Evolutionary conservation across 805 yeast genomes (phyloP).

Genomic region (Saturnispora serradocipensis): DNA sequence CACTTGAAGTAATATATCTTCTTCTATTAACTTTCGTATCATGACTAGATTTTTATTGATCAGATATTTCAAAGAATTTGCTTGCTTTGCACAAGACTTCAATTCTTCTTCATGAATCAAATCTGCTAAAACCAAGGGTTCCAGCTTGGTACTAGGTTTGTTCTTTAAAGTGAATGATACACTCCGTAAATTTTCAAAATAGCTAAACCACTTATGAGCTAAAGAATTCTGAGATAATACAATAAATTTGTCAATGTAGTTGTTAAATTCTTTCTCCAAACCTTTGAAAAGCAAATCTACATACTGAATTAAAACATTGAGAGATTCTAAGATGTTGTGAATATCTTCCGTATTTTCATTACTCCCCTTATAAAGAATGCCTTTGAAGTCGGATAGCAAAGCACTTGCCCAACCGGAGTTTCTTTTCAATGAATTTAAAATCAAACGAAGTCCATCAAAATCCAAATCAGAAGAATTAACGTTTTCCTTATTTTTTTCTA

Average conservation of each 20-base stretch:
- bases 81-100: constrained; percentile 25
- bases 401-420: constrained; percentile 33
- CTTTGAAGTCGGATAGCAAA: constrained; percentile 27
- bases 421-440: constrained; percentile 31
- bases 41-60: constrained; percentile 19
- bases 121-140: constrained; percentile 23
- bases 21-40: constrained; percentile 29
- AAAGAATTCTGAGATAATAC: constrained; percentile 35
- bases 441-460: constrained; percentile 27
- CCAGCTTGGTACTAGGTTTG: constrained; percentile 7
- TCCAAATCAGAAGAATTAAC: constrained; percentile 26
- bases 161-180: constrained; percentile 20
- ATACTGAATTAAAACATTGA: constrained; percentile 44
- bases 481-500: constrained; percentile 12
- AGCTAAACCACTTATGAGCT: constrained; percentile 32
- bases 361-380: constrained; percentile 14
- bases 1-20: constrained; percentile 30
- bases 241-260: constrained; percentile 26
- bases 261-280: constrained; percentile 32
- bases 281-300: constrained; percentile 36
- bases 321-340: constrained; percentile 38
- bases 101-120: constrained; percentile 28
- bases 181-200: constrained; percentile 23
- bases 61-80: constrained; percentile 15
- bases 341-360: constrained; percentile 25